Evolutionary conservation across 2,329 filamentous ascomycete genomes (phyloP).

Genomic region (Penicillium sp.): DNA sequence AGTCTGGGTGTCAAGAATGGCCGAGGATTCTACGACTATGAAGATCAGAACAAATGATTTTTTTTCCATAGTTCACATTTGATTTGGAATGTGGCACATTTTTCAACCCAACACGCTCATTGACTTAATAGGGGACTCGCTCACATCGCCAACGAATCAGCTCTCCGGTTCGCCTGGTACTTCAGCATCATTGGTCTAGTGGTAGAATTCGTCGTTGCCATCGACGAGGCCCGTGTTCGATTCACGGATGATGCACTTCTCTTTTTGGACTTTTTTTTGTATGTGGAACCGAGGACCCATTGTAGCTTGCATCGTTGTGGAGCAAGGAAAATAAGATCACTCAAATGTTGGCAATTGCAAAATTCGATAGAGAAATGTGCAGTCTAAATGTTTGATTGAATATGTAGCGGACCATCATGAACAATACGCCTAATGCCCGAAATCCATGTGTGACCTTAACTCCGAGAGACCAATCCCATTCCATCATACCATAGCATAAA

Average conservation of each 20-base stretch:
- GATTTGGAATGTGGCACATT: no score
- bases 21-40: conserved; percentile 30
- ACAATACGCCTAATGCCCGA: background rate
- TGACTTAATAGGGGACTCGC: accelerated
- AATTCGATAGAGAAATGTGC: background rate
- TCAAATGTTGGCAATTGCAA: no score
- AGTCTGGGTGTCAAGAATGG: conserved; percentile 29
- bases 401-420: background rate
- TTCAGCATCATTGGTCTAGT: conserved; percentile 39
- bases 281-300: background rate
- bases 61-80: no score
- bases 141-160: conserved; percentile 4
- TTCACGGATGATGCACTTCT: conserved; percentile 34
- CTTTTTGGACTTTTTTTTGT: background rate
- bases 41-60: background rate
- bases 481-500: background rate
- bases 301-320: background rate
- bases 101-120: no score
- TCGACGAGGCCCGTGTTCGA: conserved; percentile 42
- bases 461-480: background rate
- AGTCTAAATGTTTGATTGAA: background rate
- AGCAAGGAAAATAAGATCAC: no score
- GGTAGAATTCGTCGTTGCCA: conserved; percentile 41
- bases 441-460: background rate
- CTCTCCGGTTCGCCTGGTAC: background rate